A percentile compares a stretch with the other conserved stretches of the same genome.
Evolutionary conservation across 306 rosid species (phyloP).

Genomic region (Pyrus communis): DNA sequence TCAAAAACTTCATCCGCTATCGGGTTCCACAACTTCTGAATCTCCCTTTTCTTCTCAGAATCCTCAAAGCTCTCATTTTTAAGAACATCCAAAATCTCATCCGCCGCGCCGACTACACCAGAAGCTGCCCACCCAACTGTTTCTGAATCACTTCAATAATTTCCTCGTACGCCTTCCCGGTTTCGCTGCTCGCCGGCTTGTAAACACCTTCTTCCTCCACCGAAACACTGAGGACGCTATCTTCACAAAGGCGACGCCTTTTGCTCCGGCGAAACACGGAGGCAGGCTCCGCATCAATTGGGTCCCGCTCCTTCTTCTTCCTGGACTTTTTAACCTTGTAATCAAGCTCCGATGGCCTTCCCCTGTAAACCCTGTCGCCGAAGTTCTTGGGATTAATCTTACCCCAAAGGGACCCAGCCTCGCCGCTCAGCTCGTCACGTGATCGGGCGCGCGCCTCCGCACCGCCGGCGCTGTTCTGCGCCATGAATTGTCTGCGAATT

Average conservation of each 20-base stretch:
- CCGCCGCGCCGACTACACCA: too few relatives aligned
- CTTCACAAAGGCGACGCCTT: constrained; percentile 49
- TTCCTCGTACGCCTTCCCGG: constrained; percentile 56
- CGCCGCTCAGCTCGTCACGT: constrained; percentile 72
- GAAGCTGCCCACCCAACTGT: constrained; percentile 33
- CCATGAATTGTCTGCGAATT: constrained; percentile 18
- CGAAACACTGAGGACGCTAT: constrained; percentile 38
- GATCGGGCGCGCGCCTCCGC: constrained; percentile 30
- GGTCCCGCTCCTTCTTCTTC: constrained; percentile 45
- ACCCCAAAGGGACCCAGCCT: constrained; percentile 51
- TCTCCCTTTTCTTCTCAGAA: constrained; percentile 61
- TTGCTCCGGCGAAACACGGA: constrained; percentile 5
- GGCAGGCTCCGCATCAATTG: constrained; percentile 2
- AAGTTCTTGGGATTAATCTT: constrained; percentile 51
- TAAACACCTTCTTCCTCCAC: constrained; percentile 49
- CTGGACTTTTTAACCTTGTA: constrained; percentile 48
- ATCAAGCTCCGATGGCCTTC: constrained; percentile 45
- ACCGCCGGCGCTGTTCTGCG: constrained; percentile 10
- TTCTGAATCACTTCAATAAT: constrained; percentile 53
- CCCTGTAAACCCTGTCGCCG: constrained; percentile 54
- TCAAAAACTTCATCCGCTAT: constrained; percentile 36
- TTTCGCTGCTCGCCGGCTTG: constrained; percentile 51
- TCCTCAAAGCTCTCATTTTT: too few relatives aligned
- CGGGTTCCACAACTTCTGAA: constrained; percentile 46
- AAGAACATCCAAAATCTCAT: too few relatives aligned